phyloP scores from a whole-genome alignment of 2,329 filamentous ascomycete species.

The Alternaria sp. region DNA sequence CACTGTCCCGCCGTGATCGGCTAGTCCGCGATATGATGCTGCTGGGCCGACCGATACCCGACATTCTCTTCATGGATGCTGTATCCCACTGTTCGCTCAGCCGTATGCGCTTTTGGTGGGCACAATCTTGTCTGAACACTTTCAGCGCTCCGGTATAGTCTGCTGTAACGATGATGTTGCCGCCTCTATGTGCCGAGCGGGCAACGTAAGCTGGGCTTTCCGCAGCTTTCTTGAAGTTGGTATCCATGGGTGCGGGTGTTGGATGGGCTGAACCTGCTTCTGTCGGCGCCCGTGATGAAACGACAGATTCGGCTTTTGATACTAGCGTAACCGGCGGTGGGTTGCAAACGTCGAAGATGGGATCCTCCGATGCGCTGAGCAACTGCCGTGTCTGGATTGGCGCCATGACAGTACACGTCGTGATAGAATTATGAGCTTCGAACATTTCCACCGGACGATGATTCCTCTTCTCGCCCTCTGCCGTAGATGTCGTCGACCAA shows the following conservation, averaged over 20 bases:
- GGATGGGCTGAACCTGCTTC: slow-evolving; percentile 47
- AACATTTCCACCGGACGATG: slow-evolving; percentile 88
- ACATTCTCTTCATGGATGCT: slow-evolving; percentile 70
- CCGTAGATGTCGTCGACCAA: slow-evolving; percentile 72
- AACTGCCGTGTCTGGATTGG: slow-evolving; percentile 78
- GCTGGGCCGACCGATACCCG: slow-evolving; percentile 57
- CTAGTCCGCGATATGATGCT: slow-evolving; percentile 65
- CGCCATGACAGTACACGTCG: slow-evolving; percentile 87
- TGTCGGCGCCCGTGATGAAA: slow-evolving; percentile 57
- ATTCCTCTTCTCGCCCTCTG: slow-evolving; percentile 72
- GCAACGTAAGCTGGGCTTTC: slow-evolving; percentile 79
- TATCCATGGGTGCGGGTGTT: slow-evolving; percentile 44
- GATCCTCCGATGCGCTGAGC: slow-evolving; percentile 82
- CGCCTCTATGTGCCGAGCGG: slow-evolving; percentile 75
- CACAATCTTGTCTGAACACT: slow-evolving; percentile 94
- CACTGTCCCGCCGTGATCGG: slow-evolving; percentile 54
- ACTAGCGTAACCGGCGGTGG: slow-evolving; percentile 86
- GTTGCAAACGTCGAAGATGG: slow-evolving; percentile 95
- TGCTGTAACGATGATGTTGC: slow-evolving; percentile 90
- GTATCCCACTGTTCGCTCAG: slow-evolving; percentile 76
- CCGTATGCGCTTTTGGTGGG: slow-evolving; percentile 72
- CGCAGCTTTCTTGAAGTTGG: slow-evolving; percentile 53
- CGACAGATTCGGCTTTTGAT: slow-evolving; percentile 70
- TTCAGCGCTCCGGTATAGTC: slow-evolving; percentile 90
- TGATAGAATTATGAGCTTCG: slow-evolving; percentile 85